phyloP scores from a whole-genome alignment of 2,329 filamentous ascomycete species.

The Pseudocercospora macadamiae region DNA sequence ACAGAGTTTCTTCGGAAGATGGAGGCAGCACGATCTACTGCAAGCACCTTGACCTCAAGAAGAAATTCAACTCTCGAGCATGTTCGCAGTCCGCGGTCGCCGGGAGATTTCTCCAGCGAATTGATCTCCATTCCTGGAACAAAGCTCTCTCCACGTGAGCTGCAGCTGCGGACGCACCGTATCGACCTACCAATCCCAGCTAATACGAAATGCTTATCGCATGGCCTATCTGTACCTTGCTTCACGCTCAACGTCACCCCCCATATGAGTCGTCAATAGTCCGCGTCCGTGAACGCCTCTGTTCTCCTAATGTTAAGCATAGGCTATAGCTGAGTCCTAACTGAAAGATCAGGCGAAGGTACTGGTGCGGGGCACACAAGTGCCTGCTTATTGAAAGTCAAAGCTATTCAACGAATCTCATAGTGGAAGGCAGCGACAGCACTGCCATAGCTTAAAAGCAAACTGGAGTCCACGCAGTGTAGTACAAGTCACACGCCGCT shows the following conservation, averaged over 20 bases:
- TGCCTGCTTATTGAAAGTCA: background rate
- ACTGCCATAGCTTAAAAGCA: background rate
- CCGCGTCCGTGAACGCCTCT: background rate
- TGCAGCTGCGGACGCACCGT: slow-evolving; percentile 3
- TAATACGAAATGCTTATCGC: background rate
- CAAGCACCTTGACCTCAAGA: too few species aligned
- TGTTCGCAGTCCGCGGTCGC: too few species aligned
- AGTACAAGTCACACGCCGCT: too few species aligned
- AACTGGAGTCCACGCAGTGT: background rate
- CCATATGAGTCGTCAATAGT: background rate
- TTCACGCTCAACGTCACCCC: background rate
- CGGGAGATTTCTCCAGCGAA: too few species aligned
- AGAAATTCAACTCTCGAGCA: too few species aligned
- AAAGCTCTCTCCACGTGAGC: background rate
- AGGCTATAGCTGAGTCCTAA: background rate
- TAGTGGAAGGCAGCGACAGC: background rate
- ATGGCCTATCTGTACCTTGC: slow-evolving; percentile 9
- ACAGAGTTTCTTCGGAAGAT: too few species aligned
- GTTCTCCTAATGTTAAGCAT: background rate
- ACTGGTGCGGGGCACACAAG: background rate
- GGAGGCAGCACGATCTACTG: too few species aligned
- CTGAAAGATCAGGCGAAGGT: background rate
- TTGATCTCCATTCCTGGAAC: background rate
- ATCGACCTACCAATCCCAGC: slow-evolving; percentile 11
- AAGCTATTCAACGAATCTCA: background rate